Evolutionary conservation across 2,329 filamentous ascomycete genomes (phyloP).

Genomic region (Arachnomyces sp.): DNA sequence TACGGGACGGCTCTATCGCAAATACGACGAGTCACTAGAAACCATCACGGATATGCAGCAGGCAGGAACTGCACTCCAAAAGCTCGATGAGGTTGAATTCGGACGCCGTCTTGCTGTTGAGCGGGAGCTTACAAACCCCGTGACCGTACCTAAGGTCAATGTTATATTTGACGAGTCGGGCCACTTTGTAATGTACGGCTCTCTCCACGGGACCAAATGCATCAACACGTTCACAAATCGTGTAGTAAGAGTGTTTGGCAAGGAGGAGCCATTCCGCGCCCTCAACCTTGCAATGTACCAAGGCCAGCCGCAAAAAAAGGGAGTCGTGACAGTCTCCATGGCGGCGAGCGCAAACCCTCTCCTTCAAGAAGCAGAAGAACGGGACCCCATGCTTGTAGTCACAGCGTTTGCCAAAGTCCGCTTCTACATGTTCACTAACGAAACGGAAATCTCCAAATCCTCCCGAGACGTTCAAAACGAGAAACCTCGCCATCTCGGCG

Average conservation of each 20-base stretch:
- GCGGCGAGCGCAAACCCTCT: conserved; percentile 90
- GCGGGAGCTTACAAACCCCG: conserved; percentile 68
- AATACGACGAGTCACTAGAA: conserved; percentile 88
- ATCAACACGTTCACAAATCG: conserved; percentile 93
- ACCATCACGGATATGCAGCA: conserved; percentile 94
- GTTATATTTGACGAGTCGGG: conserved; percentile 94
- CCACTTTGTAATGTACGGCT: conserved; percentile 90
- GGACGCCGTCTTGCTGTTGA: conserved; percentile 80
- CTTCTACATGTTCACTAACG: conserved; percentile 98
- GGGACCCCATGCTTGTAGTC: conserved; percentile 79
- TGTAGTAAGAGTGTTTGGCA: conserved; percentile 81
- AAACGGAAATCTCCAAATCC: conserved; percentile 72
- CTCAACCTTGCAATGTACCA: conserved; percentile 85
- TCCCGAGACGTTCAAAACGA: conserved; percentile 92
- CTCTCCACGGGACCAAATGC: conserved; percentile 85
- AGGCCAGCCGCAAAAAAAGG: conserved; percentile 90
- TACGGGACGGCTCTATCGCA: conserved; percentile 77
- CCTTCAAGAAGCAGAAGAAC: conserved; percentile 79
- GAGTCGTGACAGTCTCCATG: conserved; percentile 90
- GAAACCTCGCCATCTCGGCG: conserved; percentile 62
- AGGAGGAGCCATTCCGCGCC: conserved; percentile 79
- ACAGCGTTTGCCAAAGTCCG: conserved; percentile 82
- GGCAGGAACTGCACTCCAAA: conserved; percentile 72
- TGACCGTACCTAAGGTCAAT: conserved; percentile 64
- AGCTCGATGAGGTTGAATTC: conserved; percentile 86